Base-by-base conservation (phyloP, 1,284 basidiomycete species). In the Ceratobasidium sp. region DNA sequence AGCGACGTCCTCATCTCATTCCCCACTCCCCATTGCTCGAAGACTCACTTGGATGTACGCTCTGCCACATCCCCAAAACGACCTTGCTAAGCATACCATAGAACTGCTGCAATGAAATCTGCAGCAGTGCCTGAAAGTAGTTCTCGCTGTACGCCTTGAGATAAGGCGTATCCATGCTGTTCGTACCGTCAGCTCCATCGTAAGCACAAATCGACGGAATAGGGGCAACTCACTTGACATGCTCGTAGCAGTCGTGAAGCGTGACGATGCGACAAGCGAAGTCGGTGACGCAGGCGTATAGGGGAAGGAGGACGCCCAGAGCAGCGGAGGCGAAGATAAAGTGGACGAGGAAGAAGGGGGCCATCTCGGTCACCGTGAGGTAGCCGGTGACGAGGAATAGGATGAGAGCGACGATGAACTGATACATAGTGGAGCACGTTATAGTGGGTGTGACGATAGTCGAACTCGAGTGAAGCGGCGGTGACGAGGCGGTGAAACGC, bases 161-260 rank as follows among this genome's bases (percentile, higher is more conserved):
- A 11, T 39, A 15, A 45, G 61, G 26, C 1, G 10, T 8, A 8
- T 61, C 20, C 11, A 39, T 37, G 33, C 58, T 61, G 23, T 1
- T 8, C 15, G 56, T 13, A 35, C 20, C 4, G 35, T 64, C 6
- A 45, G 39, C 23, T 20, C 28, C 8, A 20, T 45, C 4, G 2
- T n/a, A 26, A 15, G 4, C 39, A 26, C 39, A 23, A 13, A 5
- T 28, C 0, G 13, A 6, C 17, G 47, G 8, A 26, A 63, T 63
- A 63, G 61, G 39, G 61, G 61, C 23, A n/a, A 28, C 61, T 45
- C 61, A 64, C 61, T 28, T 45, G 37, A 64, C 11, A 26, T 23
- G 13, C 39, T 64, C 61, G 23, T 45, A 45, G 33, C 39, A 17
- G 39, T 39, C 20, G 20, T 61, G 17, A 23, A 45, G n/a, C n/a